A percentile compares a stretch with the other conserved stretches of the same genome.
These are phyloP conservation scores for Torulaspora globosa DNA, from an alignment of 1,139 yeast genomes.

Conservation along the genomic window DNA sequence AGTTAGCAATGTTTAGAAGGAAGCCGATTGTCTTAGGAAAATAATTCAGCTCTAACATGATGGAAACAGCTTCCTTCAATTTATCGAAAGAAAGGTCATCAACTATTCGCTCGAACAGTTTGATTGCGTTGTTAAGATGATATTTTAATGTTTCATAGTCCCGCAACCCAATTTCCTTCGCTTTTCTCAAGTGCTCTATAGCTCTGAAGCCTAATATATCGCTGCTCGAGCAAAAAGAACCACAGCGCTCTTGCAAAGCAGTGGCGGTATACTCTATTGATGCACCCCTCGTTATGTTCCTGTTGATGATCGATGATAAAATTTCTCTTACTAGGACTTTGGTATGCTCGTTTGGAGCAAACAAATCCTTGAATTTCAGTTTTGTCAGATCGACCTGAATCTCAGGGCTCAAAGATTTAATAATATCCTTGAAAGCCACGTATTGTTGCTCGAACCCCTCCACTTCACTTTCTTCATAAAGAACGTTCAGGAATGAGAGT, in stretches of 20 bases:
- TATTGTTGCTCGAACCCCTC: slow-evolving; percentile 42
- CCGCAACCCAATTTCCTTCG: slow-evolving; percentile 65
- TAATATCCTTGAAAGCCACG: slow-evolving; percentile 54
- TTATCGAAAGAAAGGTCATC: slow-evolving; percentile 75
- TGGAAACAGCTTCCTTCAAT: slow-evolving; percentile 72
- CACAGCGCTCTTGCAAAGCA: slow-evolving; percentile 87
- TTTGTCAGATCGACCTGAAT: slow-evolving; percentile 65
- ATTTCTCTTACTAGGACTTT: slow-evolving; percentile 78
- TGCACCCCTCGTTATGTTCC: slow-evolving; percentile 86
- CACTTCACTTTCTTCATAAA: slow-evolving; percentile 66
- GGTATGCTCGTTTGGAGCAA: slow-evolving; percentile 60
- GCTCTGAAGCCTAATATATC: slow-evolving; percentile 95
- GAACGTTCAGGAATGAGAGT: slow-evolving; percentile 74
- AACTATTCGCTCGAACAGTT: slow-evolving; percentile 74
- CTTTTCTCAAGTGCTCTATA: slow-evolving; percentile 82
- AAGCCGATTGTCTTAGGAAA: slow-evolving; percentile 86
- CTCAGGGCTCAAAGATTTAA: slow-evolving; percentile 62
- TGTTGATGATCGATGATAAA: slow-evolving; percentile 81
- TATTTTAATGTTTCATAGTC: slow-evolving; percentile 68
- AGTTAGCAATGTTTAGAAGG: slow-evolving; percentile 69
- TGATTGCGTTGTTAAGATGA: slow-evolving; percentile 70
- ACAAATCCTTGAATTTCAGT: slow-evolving; percentile 68
- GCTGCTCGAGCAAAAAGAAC: slow-evolving; percentile 88
- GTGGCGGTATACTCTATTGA: slow-evolving; percentile 87
- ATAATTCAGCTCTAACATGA: slow-evolving; percentile 72